Percentiles rank a stretch among this genome's conserved stretches.
phyloP scores from a whole-genome alignment of 768 basidiomycete genomes.

The Udeniomyces megalosporus region DNA sequence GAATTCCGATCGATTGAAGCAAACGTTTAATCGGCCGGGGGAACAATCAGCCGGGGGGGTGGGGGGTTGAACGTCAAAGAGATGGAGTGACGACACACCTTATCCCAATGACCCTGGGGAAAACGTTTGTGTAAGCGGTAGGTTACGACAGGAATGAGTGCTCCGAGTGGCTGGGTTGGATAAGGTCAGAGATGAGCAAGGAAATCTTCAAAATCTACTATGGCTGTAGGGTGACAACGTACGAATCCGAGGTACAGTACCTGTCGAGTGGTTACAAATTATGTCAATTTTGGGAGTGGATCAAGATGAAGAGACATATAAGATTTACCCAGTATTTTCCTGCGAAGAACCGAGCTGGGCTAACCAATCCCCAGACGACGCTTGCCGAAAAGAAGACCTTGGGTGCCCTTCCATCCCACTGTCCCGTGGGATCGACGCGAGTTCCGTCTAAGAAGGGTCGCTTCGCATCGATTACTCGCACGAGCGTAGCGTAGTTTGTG shows the following conservation, averaged over 20 bases:
- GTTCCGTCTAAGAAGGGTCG: constrained; percentile 26
- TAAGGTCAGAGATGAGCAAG: neutral
- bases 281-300: too few species aligned
- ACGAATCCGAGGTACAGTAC: constrained; percentile 18
- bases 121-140: neutral
- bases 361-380: constrained; percentile 23
- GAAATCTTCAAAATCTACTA: too few species aligned
- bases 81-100: too few species aligned
- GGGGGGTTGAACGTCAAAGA: too few species aligned
- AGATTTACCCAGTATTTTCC: constrained; percentile 23
- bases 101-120: neutral
- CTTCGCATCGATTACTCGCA: constrained; percentile 26
- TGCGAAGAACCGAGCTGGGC: constrained; percentile 27
- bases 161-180: too few species aligned
- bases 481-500: constrained; percentile 27
- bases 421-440: constrained; percentile 7
- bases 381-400: constrained; percentile 28
- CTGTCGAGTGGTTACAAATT: too few species aligned
- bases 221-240: too few species aligned
- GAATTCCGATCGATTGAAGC: too few species aligned
- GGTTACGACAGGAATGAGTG: neutral
- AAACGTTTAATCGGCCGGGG: too few species aligned
- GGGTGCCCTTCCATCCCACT: constrained; percentile 29
- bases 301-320: too few species aligned
- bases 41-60: too few species aligned